Conservation (phyloP, 768 basidiomycete species). For the Lactifluus pinguis region DNA sequence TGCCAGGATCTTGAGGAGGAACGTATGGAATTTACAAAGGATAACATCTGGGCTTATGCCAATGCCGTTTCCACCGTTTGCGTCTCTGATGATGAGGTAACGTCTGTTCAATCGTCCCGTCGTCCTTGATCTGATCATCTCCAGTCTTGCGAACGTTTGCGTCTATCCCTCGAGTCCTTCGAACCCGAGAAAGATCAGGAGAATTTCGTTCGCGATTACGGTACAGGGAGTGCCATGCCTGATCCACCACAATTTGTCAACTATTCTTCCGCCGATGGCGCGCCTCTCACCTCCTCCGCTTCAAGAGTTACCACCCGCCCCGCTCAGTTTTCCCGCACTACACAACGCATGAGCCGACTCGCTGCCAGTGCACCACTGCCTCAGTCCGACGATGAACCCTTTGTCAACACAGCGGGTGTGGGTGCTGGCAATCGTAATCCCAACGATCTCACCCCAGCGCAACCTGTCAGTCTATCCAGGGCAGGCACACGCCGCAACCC, state of each 20-base stretch:
- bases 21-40: slow-evolving; percentile 89
- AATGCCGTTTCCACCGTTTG: slow-evolving; percentile 96
- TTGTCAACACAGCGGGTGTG: slow-evolving; percentile 56
- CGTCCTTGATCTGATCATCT: neutral
- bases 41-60: slow-evolving; percentile 92
- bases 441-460: slow-evolving; percentile 24
- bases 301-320: slow-evolving; percentile 47
- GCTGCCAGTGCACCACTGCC: slow-evolving; percentile 24
- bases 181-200: slow-evolving; percentile 86
- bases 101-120: slow-evolving; percentile 19
- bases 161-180: slow-evolving; percentile 79
- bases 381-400: slow-evolving; percentile 34
- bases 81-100: slow-evolving; percentile 89
- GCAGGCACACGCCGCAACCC: slow-evolving; percentile 18
- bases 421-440: slow-evolving; percentile 52
- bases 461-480: slow-evolving; percentile 28
- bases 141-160: slow-evolving; percentile 86
- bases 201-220: slow-evolving; percentile 79
- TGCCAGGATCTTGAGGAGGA: slow-evolving; percentile 96
- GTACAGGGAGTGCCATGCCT: slow-evolving; percentile 81
- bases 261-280: slow-evolving; percentile 47
- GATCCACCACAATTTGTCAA: slow-evolving; percentile 84
- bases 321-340: slow-evolving; percentile 42
- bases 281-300: slow-evolving; percentile 52
- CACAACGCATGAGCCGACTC: slow-evolving; percentile 28